Base-by-base conservation (phyloP, 176 grass and related monocot genomes). In the Paspalum vaginatum region DNA sequence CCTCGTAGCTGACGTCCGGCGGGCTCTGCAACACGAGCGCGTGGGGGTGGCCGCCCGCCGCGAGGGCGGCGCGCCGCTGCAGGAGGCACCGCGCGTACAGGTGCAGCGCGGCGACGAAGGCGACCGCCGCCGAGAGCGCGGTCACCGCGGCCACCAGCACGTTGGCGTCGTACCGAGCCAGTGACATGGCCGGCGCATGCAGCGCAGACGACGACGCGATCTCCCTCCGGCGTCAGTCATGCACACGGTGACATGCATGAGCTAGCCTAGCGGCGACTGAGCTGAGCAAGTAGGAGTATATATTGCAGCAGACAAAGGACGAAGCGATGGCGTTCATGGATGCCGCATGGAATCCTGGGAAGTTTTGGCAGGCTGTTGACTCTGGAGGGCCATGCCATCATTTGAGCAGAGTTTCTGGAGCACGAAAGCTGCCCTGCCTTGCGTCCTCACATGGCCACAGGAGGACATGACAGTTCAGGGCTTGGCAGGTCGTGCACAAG, bases 291-390 rank as follows among this genome's bases (percentile, higher is more conserved):
- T 48, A 61, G n/a, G n/a, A n/a, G n/a, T 63, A 56, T 60, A n/a
- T 57, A n/a, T 53, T 22, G 75, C 48, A 76, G 48, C 2, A 50
- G 25, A 9, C 4, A 10, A 17, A 26, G 24, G 57, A 18, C 74
- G 41, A n/a, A 68, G 65, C 6, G 26, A 37, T 5, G 48, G 51
- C 0, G 37, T 61, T 75, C 72, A 59, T 57, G 76, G 73, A 85
- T 82, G 63, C 73, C 87, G 87, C 91, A 90, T 54, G 91, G 76
- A 93, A 85, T 90, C 79, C 48, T 4, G 88, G 91, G 58, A 85
- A 49, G 52, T 77, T 88, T 85, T 89, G 78, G 78, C 77, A 11
- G 26, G 17, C 48, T 12, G 58, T 22, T 66, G 24, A 63, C 63
- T 11, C 45, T 20, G 66, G 9, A 66, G 60, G 49, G 18, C 12